These are phyloP conservation scores for Knoxdaviesia capensis DNA, from an alignment of 2,329 filamentous ascomycete species.

Conservation along the genomic window DNA sequence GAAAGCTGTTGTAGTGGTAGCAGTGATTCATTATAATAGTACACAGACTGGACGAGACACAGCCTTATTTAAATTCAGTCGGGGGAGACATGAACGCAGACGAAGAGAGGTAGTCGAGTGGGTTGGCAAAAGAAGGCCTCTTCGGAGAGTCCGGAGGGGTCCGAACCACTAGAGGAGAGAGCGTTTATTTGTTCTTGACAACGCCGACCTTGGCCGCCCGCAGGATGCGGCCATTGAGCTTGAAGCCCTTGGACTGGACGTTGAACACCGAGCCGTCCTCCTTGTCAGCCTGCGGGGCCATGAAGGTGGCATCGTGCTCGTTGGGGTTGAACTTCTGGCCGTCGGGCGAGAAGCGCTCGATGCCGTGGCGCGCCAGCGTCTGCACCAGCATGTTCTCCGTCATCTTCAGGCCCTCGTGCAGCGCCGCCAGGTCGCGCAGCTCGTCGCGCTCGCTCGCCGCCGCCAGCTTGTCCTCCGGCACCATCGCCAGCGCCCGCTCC, in stretches of 20 bases:
- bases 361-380: slow-evolving; percentile 82
- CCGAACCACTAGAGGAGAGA: neutral
- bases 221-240: slow-evolving; percentile 73
- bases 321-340: slow-evolving; percentile 90
- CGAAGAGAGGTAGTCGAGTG: neutral
- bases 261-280: slow-evolving; percentile 80
- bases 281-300: slow-evolving; percentile 71
- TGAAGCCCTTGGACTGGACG: slow-evolving; percentile 90
- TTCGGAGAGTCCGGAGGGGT: no score
- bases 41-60: slow-evolving; percentile 1
- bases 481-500: slow-evolving; percentile 70
- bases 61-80: no score
- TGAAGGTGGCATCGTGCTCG: slow-evolving; percentile 89
- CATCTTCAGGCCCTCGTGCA: slow-evolving; percentile 88
- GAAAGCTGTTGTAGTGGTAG: no score
- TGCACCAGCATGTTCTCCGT: slow-evolving; percentile 74
- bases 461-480: slow-evolving; percentile 53
- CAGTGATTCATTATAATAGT: slow-evolving; percentile 4
- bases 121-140: neutral
- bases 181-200: slow-evolving; percentile 51
- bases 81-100: no score
- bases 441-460: slow-evolving; percentile 26
- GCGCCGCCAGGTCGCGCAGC: slow-evolving; percentile 52
- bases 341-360: slow-evolving; percentile 71
- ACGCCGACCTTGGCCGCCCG: slow-evolving; percentile 92